phyloP scores from a whole-genome alignment of 2,329 filamentous ascomycete species.

The Nannizzia gypsea region DNA sequence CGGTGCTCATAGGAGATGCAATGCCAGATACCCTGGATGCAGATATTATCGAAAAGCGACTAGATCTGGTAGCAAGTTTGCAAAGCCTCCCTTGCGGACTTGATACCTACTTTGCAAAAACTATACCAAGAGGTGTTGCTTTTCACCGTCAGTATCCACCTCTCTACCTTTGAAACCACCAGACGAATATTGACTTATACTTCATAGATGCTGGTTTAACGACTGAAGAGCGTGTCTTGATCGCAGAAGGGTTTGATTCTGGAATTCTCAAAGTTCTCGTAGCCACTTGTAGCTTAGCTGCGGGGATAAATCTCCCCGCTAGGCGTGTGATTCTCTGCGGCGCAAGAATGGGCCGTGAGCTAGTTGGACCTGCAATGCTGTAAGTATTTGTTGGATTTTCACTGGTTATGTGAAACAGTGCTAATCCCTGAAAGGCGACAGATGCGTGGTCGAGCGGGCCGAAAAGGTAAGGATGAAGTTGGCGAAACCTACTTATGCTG shows the following conservation, averaged over 20 bases:
- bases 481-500: slow-evolving; percentile 71
- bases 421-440: slow-evolving; percentile 44
- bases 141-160: slow-evolving; percentile 54
- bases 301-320: slow-evolving; percentile 65
- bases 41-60: slow-evolving; percentile 44
- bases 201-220: slow-evolving; percentile 43
- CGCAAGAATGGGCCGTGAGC: slow-evolving; percentile 61
- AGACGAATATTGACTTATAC: slow-evolving; percentile 20
- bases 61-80: slow-evolving; percentile 55
- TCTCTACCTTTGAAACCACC: not conserved
- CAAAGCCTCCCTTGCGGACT: slow-evolving; percentile 54
- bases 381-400: slow-evolving; percentile 21
- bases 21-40: slow-evolving; percentile 44
- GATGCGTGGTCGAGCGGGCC: slow-evolving; percentile 66
- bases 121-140: slow-evolving; percentile 54
- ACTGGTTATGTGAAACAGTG: not conserved
- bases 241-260: slow-evolving; percentile 58
- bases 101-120: slow-evolving; percentile 53
- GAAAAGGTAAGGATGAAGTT: slow-evolving; percentile 65
- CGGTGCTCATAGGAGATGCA: slow-evolving; percentile 54
- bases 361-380: slow-evolving; percentile 68
- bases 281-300: slow-evolving; percentile 68
- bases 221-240: slow-evolving; percentile 60
- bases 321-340: slow-evolving; percentile 64
- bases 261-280: slow-evolving; percentile 59